A percentile compares a stretch with the other conserved stretches of the same genome.
Evolutionary conservation across 2,329 filamentous ascomycete genomes (phyloP).

Genomic region (Ampelomyces quisqualis): DNA sequence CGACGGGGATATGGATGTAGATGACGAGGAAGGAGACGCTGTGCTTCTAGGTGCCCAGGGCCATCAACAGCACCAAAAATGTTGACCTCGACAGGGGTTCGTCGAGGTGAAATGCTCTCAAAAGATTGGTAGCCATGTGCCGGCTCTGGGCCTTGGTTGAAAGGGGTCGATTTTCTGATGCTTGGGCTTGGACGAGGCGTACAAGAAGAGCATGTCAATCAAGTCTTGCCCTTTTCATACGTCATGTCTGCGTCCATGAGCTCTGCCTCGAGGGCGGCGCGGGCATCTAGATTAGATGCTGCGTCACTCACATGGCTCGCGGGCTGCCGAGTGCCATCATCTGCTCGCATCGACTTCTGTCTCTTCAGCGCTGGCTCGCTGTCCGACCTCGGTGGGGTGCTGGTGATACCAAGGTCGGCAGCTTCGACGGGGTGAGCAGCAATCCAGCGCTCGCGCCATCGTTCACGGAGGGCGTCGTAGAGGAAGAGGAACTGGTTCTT

Average conservation of each 20-base stretch:
- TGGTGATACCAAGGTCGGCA: slow-evolving; percentile 22
- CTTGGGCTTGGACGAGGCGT: not conserved
- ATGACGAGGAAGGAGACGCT: not conserved
- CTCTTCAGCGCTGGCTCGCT: slow-evolving; percentile 30
- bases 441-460: slow-evolving; percentile 62
- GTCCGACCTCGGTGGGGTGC: slow-evolving; percentile 5
- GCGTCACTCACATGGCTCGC: slow-evolving; percentile 4
- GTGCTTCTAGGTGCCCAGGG: not conserved
- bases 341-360: slow-evolving; percentile 26
- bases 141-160: not conserved
- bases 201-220: not conserved
- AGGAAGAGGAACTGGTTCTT: slow-evolving; percentile 83
- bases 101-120: not conserved
- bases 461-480: slow-evolving; percentile 78
- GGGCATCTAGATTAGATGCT: slow-evolving; percentile 19
- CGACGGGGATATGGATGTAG: not conserved
- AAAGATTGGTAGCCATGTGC: not conserved
- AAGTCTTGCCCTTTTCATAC: slow-evolving; percentile 33
- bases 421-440: slow-evolving; percentile 32
- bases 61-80: not conserved
- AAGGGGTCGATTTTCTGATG: not conserved
- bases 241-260: slow-evolving; percentile 31
- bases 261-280: slow-evolving; percentile 38
- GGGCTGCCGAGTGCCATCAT: slow-evolving; percentile 2
- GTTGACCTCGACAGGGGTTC: not conserved